Evolutionary conservation across 345 rosid genomes (phyloP).

Genomic region (Eucalyptus fibrosa): DNA sequence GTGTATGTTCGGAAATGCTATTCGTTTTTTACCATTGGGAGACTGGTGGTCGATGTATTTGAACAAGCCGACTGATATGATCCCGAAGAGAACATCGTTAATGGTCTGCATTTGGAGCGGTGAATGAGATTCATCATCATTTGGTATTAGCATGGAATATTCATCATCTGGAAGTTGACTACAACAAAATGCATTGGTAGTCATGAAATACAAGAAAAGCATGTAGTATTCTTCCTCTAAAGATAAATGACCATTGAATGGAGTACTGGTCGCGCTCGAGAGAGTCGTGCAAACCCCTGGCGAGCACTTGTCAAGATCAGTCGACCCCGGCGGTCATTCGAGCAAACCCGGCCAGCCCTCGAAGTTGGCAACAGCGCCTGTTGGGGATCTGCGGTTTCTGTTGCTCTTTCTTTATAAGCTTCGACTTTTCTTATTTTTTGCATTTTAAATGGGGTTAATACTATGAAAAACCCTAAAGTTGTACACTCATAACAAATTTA

Average conservation of each 20-base stretch:
- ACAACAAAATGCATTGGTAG: background rate
- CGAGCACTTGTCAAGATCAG: background rate
- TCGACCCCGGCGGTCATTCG: rapidly evolving
- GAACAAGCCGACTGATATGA: slow-evolving; percentile 35
- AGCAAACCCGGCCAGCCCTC: background rate
- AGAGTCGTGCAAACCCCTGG: no score
- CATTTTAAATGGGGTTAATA: no score
- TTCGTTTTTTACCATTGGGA: slow-evolving; percentile 10
- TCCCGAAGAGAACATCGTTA: slow-evolving; percentile 53
- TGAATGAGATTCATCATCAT: background rate
- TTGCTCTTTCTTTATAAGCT: background rate
- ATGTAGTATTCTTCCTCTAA: background rate
- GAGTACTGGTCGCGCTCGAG: background rate
- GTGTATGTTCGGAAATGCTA: background rate
- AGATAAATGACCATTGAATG: background rate
- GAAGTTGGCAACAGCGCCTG: background rate
- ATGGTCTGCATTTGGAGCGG: slow-evolving; percentile 22
- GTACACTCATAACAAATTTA: no score
- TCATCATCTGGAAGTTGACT: background rate
- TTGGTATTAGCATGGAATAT: background rate
- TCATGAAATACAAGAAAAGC: background rate
- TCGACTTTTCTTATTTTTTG: background rate
- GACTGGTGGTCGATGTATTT: slow-evolving; percentile 36
- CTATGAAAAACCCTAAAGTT: no score
- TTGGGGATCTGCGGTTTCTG: rapidly evolving